A percentile compares a stretch with the other conserved stretches of the same genome.
phyloP scores from a whole-genome alignment of 2,329 filamentous ascomycete genomes.

The Venturia oleaginea region DNA sequence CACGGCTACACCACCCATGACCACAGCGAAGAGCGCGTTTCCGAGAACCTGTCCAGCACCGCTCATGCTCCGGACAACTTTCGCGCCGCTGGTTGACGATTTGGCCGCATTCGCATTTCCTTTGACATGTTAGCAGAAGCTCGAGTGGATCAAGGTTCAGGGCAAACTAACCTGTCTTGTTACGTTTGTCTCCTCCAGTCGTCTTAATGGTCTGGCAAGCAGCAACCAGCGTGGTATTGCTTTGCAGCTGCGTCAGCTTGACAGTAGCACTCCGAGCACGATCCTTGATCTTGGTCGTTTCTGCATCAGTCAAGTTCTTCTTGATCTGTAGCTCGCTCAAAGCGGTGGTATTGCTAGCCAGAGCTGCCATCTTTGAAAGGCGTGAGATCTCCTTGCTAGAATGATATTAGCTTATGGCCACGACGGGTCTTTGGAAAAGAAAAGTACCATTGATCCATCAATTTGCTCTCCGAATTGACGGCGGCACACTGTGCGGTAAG shows the following conservation, averaged over 20 bases:
- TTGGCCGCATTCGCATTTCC: neutral
- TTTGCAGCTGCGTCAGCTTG: constrained; percentile 20
- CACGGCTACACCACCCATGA: neutral
- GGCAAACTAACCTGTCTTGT: constrained; percentile 1
- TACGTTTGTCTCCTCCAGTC: neutral
- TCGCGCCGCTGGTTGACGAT: neutral
- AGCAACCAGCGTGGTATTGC: constrained; percentile 23
- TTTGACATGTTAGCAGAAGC: neutral
- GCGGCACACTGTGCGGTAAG: constrained; percentile 21
- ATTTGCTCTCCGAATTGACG: constrained; percentile 21
- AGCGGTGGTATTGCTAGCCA: constrained; percentile 23
- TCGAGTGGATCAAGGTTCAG: neutral
- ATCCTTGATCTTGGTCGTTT: constrained; percentile 20
- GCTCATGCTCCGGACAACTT: neutral
- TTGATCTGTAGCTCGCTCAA: constrained; percentile 20
- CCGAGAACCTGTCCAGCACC: neutral
- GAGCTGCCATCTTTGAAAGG: constrained; percentile 19
- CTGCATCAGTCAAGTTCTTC: constrained; percentile 20
- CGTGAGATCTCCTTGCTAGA: constrained; percentile 19
- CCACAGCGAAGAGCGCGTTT: neutral
- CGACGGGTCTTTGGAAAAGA: neutral
- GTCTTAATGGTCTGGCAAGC: constrained; percentile 21
- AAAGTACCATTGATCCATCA: constrained; percentile 16
- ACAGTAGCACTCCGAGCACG: constrained; percentile 19
- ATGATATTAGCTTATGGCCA: neutral